A percentile compares a stretch with the other conserved stretches of the same genome.
phyloP scores from a whole-genome alignment of 768 basidiomycete species.

The Chalciporus piperatus region DNA sequence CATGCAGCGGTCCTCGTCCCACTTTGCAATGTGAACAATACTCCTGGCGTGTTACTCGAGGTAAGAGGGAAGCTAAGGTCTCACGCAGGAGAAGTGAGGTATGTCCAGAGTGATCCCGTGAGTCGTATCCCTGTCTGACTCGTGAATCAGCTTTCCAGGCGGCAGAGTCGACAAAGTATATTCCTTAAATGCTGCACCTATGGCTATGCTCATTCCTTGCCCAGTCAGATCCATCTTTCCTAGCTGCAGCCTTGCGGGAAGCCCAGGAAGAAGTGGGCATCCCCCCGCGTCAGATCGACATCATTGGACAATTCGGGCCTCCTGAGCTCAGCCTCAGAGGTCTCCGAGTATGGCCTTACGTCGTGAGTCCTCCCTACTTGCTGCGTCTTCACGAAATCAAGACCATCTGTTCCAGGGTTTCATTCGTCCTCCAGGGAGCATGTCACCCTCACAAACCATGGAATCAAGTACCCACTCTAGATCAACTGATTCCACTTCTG shows the following conservation, averaged over 20 bases:
- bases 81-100: slow-evolving; percentile 87
- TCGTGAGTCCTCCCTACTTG: slow-evolving; percentile 47
- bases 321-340: slow-evolving; percentile 56
- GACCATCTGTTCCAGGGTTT: slow-evolving; percentile 35
- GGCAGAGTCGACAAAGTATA: slow-evolving; percentile 63
- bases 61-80: slow-evolving; percentile 61
- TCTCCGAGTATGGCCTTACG: slow-evolving; percentile 71
- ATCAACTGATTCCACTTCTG: neutral
- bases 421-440: slow-evolving; percentile 24
- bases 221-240: slow-evolving; percentile 52
- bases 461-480: slow-evolving; percentile 3
- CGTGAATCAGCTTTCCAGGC: slow-evolving; percentile 64
- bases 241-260: slow-evolving; percentile 65
- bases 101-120: slow-evolving; percentile 8
- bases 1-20: slow-evolving; percentile 76
- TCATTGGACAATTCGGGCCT: slow-evolving; percentile 64
- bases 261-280: slow-evolving; percentile 74
- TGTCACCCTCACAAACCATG: neutral
- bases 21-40: slow-evolving; percentile 67
- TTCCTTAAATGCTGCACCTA: neutral
- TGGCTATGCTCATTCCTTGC: slow-evolving; percentile 1
- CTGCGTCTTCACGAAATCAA: neutral
- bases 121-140: neutral
- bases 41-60: slow-evolving; percentile 69
- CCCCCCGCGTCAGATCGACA: slow-evolving; percentile 53